Conservation (phyloP, 441 rosid genomes). For the Populus trichocarpa region DNA sequence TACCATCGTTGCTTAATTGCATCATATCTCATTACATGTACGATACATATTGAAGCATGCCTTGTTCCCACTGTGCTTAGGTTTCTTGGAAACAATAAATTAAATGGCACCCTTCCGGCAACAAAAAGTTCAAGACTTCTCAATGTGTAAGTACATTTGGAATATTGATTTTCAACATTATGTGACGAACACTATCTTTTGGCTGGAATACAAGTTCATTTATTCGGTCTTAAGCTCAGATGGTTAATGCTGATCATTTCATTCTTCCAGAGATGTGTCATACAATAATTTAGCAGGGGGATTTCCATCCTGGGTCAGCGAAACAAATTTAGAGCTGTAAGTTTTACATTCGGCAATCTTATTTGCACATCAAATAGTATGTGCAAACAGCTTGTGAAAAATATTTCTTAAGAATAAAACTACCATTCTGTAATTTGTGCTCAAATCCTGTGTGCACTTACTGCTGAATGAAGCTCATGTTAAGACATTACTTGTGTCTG, state of each 20-base stretch:
- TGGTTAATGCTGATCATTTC: background rate
- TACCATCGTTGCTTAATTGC: background rate
- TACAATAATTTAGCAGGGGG: constrained; percentile 60
- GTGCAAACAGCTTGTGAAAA: background rate
- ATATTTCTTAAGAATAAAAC: background rate
- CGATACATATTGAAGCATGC: background rate
- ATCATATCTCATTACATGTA: background rate
- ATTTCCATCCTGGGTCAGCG: constrained; percentile 61
- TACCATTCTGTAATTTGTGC: no score
- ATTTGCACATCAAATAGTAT: background rate
- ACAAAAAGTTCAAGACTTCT: constrained; percentile 44
- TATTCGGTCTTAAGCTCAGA: background rate
- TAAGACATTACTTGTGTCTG: background rate
- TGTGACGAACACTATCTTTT: background rate
- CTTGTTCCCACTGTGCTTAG: constrained; percentile 29
- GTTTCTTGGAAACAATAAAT: constrained; percentile 57
- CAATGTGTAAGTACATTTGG: constrained; percentile 45
- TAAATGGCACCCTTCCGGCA: constrained; percentile 54
- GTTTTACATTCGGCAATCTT: constrained; percentile 11
- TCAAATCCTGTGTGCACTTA: background rate
- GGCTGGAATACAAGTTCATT: background rate
- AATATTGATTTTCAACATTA: background rate
- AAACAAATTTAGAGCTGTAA: constrained; percentile 43
- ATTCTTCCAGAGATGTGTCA: constrained; percentile 61
- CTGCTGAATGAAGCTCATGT: constrained; percentile 12